Evolutionary conservation across 2,329 filamentous ascomycete genomes (phyloP).

Genomic region (Berkeleyomyces basicola): DNA sequence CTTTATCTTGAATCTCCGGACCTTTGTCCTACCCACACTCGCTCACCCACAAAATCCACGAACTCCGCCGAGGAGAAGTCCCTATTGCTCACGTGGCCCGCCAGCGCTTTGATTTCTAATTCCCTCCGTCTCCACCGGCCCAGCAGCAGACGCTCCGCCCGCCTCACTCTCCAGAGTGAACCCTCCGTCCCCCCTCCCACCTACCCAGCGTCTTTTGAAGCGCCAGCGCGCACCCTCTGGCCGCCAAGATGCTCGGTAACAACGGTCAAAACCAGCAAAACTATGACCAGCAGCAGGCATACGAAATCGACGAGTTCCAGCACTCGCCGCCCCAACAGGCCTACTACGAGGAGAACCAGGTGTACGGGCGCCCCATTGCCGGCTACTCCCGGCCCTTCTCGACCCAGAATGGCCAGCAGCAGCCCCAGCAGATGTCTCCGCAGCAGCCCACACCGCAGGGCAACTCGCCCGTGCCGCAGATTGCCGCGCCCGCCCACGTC

Average conservation of each 20-base stretch:
- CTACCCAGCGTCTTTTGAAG: not conserved
- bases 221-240: not conserved
- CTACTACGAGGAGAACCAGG: conserved; percentile 18
- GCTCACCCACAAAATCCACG: not conserved
- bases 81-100: not conserved
- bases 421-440: conserved; percentile 14
- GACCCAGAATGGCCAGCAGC: conserved; percentile 5
- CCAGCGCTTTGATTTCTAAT: not conserved
- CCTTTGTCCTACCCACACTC: not conserved
- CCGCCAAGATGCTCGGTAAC: conserved; percentile 23
- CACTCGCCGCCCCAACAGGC: conserved; percentile 15
- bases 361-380: conserved; percentile 18
- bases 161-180: not conserved
- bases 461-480: conserved; percentile 15
- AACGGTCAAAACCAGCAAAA: conserved; percentile 19
- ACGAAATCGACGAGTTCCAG: conserved; percentile 14
- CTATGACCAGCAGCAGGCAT: conserved; percentile 17
- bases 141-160: no score
- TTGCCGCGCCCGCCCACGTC: conserved; percentile 2
- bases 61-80: not conserved
- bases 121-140: no score
- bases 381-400: conserved; percentile 16
- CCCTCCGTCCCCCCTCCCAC: not conserved
- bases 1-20: not conserved
- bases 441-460: conserved; percentile 16